A percentile compares a stretch with the other conserved stretches of the same genome.
Conservation (phyloP, 352 stramenopile genomes). For the Pythium scleroteichum region DNA sequence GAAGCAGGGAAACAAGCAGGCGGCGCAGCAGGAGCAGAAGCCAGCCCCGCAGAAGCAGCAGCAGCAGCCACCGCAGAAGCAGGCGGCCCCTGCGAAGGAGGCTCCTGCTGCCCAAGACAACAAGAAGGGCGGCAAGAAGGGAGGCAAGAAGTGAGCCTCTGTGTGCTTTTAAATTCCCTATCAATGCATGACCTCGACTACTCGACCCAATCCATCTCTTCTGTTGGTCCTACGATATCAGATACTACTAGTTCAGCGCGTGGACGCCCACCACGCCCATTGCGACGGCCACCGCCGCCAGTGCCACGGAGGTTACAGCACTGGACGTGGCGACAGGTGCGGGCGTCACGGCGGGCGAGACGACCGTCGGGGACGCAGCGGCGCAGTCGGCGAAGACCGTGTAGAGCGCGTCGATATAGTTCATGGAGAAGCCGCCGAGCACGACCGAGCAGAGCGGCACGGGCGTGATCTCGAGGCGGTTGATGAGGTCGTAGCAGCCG, state of each 20-base stretch:
- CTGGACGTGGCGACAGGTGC: neutral
- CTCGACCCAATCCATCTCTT: too few species aligned
- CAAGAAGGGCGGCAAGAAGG: slow-evolving; percentile 27
- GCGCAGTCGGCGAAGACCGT: slow-evolving; percentile 5
- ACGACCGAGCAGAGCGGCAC: slow-evolving; percentile 8
- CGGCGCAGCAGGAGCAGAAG: slow-evolving; percentile 19
- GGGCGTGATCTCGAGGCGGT: slow-evolving; percentile 5
- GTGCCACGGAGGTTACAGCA: neutral
- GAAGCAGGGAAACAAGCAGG: slow-evolving; percentile 18
- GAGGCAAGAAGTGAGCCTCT: slow-evolving; percentile 27
- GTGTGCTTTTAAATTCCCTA: too few species aligned
- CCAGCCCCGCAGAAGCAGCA: slow-evolving; percentile 13
- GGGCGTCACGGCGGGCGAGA: neutral
- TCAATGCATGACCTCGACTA: too few species aligned
- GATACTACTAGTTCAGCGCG: too few species aligned
- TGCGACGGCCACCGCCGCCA: neutral
- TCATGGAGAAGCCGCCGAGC: neutral
- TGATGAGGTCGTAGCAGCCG: slow-evolving; percentile 9
- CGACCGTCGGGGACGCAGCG: neutral
- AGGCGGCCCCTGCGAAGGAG: slow-evolving; percentile 16
- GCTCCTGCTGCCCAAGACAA: slow-evolving; percentile 18
- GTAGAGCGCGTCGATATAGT: slow-evolving; percentile 16
- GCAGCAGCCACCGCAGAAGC: slow-evolving; percentile 5
- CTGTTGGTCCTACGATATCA: too few species aligned
- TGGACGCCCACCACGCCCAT: too few species aligned